Conservation (phyloP, 345 rosid genomes). For the Salix exigua region DNA sequence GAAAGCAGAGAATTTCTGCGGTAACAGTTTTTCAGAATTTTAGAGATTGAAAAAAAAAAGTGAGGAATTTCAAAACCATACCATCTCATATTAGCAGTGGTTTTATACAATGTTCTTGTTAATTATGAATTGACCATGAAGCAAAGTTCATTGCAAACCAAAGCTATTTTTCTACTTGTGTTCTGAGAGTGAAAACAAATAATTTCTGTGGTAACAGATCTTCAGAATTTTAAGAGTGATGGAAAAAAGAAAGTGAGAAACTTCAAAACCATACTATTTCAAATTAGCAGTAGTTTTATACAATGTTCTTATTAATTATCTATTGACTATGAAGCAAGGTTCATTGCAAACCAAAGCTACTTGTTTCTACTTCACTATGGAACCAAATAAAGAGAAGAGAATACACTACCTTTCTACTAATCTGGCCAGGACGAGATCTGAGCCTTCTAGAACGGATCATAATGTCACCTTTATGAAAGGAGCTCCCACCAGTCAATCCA, state of each 20-base stretch:
- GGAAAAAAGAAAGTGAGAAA: not conserved
- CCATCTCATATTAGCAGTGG: too few species aligned
- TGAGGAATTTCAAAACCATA: not conserved
- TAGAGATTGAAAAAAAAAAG: not conserved
- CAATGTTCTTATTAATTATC: not conserved
- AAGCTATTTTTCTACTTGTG: too few species aligned
- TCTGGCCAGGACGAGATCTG: conserved; percentile 38
- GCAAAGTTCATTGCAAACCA: too few species aligned
- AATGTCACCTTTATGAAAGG: conserved; percentile 40
- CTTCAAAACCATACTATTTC: not conserved
- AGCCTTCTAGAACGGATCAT: conserved; percentile 30
- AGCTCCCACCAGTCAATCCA: conserved; percentile 28
- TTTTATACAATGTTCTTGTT: not conserved
- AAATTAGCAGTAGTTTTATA: not conserved
- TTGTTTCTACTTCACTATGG: not conserved
- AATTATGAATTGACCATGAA: not conserved
- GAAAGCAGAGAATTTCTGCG: not conserved
- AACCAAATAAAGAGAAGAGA: not conserved
- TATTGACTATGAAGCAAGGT: not conserved
- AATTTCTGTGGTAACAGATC: not conserved
- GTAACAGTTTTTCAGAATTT: too few species aligned
- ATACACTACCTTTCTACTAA: conserved; percentile 23
- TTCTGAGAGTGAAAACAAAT: not conserved
- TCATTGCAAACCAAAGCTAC: too few species aligned
- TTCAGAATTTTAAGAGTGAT: not conserved